Evolutionary conservation across 768 basidiomycete genomes (phyloP).

Genomic region (Leccinum variicolor): DNA sequence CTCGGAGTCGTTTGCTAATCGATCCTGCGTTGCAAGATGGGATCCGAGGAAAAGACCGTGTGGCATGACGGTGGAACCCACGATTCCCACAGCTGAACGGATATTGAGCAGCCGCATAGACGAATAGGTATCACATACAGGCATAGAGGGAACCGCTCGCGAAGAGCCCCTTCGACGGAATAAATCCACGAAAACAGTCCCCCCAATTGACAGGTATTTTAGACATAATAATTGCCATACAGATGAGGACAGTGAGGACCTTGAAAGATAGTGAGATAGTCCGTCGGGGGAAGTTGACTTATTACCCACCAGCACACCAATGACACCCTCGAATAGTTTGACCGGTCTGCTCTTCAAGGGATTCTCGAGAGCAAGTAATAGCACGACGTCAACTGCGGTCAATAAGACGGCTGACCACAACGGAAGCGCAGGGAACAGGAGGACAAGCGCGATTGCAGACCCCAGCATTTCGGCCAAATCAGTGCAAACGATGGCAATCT

Average conservation of each 20-base stretch:
- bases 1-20: constrained; percentile 41
- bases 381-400: constrained; percentile 63
- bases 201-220: constrained; percentile 70
- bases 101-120: constrained; percentile 12
- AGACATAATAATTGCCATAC: constrained; percentile 74
- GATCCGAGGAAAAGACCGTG: constrained; percentile 91
- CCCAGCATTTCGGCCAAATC: constrained; percentile 82
- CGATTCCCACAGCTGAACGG: constrained; percentile 58
- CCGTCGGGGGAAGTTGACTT: background rate
- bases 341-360: constrained; percentile 66
- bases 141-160: constrained; percentile 58
- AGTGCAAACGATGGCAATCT: constrained; percentile 72
- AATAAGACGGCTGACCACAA: constrained; percentile 70
- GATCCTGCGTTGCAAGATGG: constrained; percentile 78
- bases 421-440: constrained; percentile 67
- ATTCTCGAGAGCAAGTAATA: constrained; percentile 70
- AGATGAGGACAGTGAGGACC: constrained; percentile 72
- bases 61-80: constrained; percentile 90
- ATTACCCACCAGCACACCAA: constrained; percentile 53
- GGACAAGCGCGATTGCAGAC: constrained; percentile 74
- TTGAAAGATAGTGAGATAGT: constrained; percentile 18
- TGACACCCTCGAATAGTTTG: constrained; percentile 63
- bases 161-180: constrained; percentile 68
- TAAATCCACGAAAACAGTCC: constrained; percentile 67
- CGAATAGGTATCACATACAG: constrained; percentile 40